Evolutionary conservation across 2,329 filamentous ascomycete genomes (phyloP).

Genomic region (Pyrenochaeta sp.): DNA sequence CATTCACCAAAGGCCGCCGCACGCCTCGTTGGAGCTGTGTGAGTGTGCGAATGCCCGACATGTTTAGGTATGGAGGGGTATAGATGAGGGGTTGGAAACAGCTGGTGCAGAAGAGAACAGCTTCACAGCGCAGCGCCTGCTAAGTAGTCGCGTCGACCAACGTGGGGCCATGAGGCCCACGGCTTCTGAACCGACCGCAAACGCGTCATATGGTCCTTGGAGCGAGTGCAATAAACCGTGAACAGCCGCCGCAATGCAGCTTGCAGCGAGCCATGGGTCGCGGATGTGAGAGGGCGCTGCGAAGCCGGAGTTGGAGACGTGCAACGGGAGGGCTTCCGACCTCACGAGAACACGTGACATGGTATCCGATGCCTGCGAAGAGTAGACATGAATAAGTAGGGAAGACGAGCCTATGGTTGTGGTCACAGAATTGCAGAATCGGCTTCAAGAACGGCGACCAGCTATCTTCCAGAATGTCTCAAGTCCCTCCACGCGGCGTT

Average conservation of each 20-base stretch:
- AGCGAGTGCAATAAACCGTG: conserved; percentile 10
- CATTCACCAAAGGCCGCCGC: conserved; percentile 19
- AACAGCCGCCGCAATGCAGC: conserved; percentile 15
- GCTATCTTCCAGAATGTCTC: conserved; percentile 11
- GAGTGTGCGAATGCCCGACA: conserved; percentile 28
- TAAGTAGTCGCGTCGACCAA: conserved; percentile 7
- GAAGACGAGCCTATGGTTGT: neutral
- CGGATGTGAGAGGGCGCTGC: neutral
- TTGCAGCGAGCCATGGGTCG: conserved; percentile 7
- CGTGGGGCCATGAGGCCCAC: neutral
- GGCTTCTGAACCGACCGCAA: neutral
- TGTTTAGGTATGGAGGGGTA: conserved; percentile 8
- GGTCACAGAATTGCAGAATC: neutral
- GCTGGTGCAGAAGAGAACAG: neutral
- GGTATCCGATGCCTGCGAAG: neutral
- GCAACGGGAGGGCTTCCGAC: conserved; percentile 2
- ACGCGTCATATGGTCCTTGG: neutral
- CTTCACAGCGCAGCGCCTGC: conserved; percentile 2
- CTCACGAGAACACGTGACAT: neutral
- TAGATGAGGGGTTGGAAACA: neutral
- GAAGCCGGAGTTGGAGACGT: neutral
- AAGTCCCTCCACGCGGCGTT: conserved; percentile 27
- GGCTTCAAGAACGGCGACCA: neutral
- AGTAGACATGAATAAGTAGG: neutral
- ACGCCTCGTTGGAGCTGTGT: conserved; percentile 13